Percentiles rank a stretch among this genome's conserved stretches.
phyloP scores from a whole-genome alignment of 306 rosid species.

The Ormosia emarginata region DNA sequence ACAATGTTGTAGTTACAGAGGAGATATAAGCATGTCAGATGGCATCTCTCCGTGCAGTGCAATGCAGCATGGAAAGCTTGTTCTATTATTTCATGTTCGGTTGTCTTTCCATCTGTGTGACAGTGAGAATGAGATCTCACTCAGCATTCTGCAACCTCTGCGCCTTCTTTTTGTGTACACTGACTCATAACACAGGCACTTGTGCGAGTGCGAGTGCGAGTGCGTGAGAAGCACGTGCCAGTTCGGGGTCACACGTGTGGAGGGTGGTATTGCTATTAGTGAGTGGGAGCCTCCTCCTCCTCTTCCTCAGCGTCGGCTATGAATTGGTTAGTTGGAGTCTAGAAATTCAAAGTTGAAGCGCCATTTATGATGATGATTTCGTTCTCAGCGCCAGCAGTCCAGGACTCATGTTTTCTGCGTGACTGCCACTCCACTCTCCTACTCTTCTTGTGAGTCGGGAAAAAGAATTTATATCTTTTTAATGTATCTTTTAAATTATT shows the following conservation, averaged over 20 bases:
- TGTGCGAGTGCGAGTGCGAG: neutral
- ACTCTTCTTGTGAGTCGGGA: neutral
- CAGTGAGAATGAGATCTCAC: neutral
- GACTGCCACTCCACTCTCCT: neutral
- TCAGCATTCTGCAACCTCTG: neutral
- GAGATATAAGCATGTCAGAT: neutral
- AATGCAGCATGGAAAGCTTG: slow-evolving; percentile 5
- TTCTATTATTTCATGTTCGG: neutral
- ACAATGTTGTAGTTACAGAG: neutral
- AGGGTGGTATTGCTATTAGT: too few species aligned
- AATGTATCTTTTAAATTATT: too few species aligned
- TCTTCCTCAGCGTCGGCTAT: neutral
- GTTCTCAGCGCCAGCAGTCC: neutral
- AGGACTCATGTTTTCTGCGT: slow-evolving; percentile 21
- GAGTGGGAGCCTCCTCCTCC: too few species aligned
- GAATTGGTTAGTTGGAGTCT: neutral
- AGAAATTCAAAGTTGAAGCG: neutral
- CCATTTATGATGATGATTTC: neutral
- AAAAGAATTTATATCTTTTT: too few species aligned
- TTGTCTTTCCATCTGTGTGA: neutral
- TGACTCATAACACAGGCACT: neutral
- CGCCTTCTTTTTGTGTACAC: neutral
- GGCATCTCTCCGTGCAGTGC: neutral
- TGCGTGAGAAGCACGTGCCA: slow-evolving; percentile 16
- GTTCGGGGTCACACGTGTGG: neutral